Percentiles rank a stretch among this genome's conserved stretches.
These are phyloP conservation scores for Geotrichum bryndzae DNA, from an alignment of 1,139 yeast species.

Conservation along the genomic window DNA sequence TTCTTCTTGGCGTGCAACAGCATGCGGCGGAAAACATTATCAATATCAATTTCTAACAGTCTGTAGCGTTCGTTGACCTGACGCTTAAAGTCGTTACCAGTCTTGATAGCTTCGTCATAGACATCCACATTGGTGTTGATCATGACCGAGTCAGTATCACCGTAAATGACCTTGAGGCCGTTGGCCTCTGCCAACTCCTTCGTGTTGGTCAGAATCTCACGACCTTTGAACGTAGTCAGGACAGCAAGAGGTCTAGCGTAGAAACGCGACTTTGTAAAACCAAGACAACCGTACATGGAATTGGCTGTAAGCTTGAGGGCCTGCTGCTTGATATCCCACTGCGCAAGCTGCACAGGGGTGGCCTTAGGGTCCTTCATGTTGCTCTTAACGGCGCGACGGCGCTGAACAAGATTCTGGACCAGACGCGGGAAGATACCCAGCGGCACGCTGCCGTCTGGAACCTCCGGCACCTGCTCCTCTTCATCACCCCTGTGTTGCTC, in stretches of 20 bases:
- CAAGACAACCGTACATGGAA: constrained; percentile 98
- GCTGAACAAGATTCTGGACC: constrained; percentile 73
- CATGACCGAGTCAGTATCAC: constrained; percentile 99
- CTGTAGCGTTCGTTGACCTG: constrained; percentile 85
- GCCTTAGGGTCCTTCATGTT: constrained; percentile 71
- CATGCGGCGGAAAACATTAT: constrained; percentile 81
- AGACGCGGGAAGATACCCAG: constrained; percentile 86
- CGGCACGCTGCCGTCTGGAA: constrained; percentile 53
- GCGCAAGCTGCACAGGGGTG: constrained; percentile 51
- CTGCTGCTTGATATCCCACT: constrained; percentile 88
- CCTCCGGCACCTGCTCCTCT: constrained; percentile 63
- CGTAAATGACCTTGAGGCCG: constrained; percentile 83
- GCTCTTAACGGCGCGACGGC: constrained; percentile 91
- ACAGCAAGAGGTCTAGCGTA: constrained; percentile 95
- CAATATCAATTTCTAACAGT: constrained; percentile 88
- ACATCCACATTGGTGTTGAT: constrained; percentile 78
- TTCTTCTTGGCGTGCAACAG: constrained; percentile 94
- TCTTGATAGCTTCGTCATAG: constrained; percentile 66
- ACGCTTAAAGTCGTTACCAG: constrained; percentile 79
- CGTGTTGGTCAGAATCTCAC: constrained; percentile 92
- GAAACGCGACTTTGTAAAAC: constrained; percentile 84
- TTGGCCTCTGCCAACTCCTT: constrained; percentile 84
- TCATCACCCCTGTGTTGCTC: constrained; percentile 31
- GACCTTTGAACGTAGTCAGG: constrained; percentile 91
- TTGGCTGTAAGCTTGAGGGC: constrained; percentile 96